Evolutionary conservation across 306 rosid species (phyloP).

Genomic region (Glycine soja): DNA sequence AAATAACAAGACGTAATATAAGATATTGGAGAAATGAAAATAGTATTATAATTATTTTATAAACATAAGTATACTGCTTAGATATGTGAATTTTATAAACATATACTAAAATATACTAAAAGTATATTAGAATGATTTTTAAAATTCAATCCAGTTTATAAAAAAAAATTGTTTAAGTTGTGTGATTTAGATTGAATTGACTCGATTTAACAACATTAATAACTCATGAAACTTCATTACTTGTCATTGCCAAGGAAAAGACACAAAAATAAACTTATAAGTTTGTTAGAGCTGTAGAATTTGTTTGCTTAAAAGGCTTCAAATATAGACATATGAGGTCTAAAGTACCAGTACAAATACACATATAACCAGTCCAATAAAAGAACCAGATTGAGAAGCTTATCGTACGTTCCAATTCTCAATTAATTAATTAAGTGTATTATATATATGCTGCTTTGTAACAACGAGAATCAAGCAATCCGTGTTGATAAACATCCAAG

Average conservation of each 20-base stretch:
- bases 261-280: not conserved
- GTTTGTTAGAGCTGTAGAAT: not conserved
- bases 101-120: too few relatives aligned
- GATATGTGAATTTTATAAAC: too few relatives aligned
- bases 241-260: conserved; percentile 3
- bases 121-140: too few relatives aligned
- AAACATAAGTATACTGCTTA: too few relatives aligned
- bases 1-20: too few relatives aligned
- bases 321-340: not conserved
- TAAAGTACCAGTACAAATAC: not conserved
- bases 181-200: not conserved
- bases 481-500: conserved; percentile 29
- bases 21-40: too few relatives aligned
- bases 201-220: not conserved
- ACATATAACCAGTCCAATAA: not conserved
- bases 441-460: not conserved
- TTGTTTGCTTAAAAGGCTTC: not conserved
- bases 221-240: conserved; percentile 9
- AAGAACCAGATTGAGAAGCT: conserved; percentile 17
- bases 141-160: too few relatives aligned
- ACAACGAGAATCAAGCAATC: not conserved
- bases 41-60: too few relatives aligned
- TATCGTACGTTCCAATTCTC: not conserved
- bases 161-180: not conserved
- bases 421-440: not conserved